Percentiles rank a stretch among this genome's conserved stretches.
These are phyloP conservation scores for Talaromyces nanjingensis DNA, from an alignment of 495 filamentous ascomycete species.

Conservation along the genomic window DNA sequence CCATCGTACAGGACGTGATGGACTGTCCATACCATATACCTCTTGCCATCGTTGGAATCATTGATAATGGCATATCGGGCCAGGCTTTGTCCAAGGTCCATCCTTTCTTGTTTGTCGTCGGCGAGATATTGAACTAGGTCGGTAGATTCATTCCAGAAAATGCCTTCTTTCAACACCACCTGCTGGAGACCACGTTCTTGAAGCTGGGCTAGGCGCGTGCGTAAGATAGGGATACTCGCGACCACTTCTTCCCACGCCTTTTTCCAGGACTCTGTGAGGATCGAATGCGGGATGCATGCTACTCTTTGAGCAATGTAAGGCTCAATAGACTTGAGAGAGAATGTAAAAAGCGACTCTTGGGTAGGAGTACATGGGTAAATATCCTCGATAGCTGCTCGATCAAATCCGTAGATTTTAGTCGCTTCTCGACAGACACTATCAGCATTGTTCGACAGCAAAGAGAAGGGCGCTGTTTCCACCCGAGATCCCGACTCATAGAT, in stretches of 20 bases:
- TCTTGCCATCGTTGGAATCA: slow-evolving; percentile 21
- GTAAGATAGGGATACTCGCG: slow-evolving; percentile 43
- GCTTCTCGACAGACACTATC: slow-evolving; percentile 26
- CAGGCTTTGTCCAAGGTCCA: slow-evolving; percentile 49
- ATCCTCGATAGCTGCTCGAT: slow-evolving; percentile 29
- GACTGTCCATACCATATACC: slow-evolving; percentile 53
- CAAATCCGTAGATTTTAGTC: slow-evolving; percentile 16
- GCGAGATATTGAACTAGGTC: slow-evolving; percentile 44
- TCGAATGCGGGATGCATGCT: slow-evolving; percentile 35
- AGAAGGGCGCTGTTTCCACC: slow-evolving; percentile 22
- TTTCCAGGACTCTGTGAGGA: slow-evolving; percentile 29
- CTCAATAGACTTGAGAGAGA: slow-evolving; percentile 48
- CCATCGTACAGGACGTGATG: slow-evolving; percentile 67
- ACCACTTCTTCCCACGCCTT: slow-evolving; percentile 44
- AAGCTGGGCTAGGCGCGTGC: slow-evolving; percentile 53
- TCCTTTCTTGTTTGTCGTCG: slow-evolving; percentile 35
- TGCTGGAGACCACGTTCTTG: slow-evolving; percentile 49
- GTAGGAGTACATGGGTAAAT: slow-evolving; percentile 59
- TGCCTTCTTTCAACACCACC: slow-evolving; percentile 42
- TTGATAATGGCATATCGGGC: slow-evolving; percentile 48
- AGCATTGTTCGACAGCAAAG: slow-evolving; percentile 24
- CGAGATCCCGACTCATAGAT: slow-evolving; percentile 9
- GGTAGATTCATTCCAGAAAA: slow-evolving; percentile 32
- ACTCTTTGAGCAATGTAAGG: slow-evolving; percentile 53
- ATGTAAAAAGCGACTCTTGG: slow-evolving; percentile 56